Percentiles rank a stretch among this genome's conserved stretches.
phyloP scores from a whole-genome alignment of 495 filamentous ascomycete species.

The Bryoglossum gracile region DNA sequence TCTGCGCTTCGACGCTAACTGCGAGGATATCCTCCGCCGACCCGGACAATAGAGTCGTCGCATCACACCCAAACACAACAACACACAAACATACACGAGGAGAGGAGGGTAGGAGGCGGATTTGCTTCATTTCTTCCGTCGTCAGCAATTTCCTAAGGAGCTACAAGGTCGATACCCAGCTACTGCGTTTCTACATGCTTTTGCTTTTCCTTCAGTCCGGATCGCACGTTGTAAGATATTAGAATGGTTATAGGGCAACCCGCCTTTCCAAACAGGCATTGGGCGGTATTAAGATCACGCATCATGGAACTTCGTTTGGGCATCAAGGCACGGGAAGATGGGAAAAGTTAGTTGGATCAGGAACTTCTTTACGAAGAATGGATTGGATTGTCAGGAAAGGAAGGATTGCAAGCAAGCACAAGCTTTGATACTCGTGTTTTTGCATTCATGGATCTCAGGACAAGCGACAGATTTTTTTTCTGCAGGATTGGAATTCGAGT shows the following conservation, averaged over 20 bases:
- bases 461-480: not conserved
- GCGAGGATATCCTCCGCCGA: constrained; percentile 68
- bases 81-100: not conserved
- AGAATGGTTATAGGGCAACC: constrained; percentile 7
- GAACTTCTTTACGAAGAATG: no score
- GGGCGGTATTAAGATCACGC: constrained; percentile 5
- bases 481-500: not conserved
- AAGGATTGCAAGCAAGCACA: no score
- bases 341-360: constrained; percentile 12
- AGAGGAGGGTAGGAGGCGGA: not conserved
- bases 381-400: no score
- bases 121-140: constrained; percentile 13
- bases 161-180: constrained; percentile 15
- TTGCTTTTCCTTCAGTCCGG: not conserved
- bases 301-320: constrained; percentile 12
- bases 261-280: constrained; percentile 2
- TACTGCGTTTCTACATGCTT: constrained; percentile 15
- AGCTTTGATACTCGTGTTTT: not conserved
- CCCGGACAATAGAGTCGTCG: constrained; percentile 21
- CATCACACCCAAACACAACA: no score
- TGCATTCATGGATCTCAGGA: not conserved
- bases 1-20: constrained; percentile 93
- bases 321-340: constrained; percentile 16
- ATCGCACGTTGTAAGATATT: constrained; percentile 18
- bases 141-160: constrained; percentile 16